Evolutionary conservation across 2,329 filamentous ascomycete species (phyloP).

Genomic region (Talaromyces atroroseus): DNA sequence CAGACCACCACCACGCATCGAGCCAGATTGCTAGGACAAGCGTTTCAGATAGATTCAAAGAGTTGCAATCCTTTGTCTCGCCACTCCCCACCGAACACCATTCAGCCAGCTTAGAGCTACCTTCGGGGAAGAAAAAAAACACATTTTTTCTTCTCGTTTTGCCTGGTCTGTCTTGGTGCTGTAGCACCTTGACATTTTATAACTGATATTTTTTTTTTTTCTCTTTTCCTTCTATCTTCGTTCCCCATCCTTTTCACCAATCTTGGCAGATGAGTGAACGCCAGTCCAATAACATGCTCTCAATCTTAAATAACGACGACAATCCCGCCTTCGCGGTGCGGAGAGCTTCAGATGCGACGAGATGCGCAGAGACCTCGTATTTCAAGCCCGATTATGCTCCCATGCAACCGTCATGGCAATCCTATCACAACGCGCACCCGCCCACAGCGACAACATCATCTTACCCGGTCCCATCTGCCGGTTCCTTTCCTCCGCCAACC

Average conservation of each 20-base stretch:
- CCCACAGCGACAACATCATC: neutral
- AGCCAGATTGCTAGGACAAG: neutral
- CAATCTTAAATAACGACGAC: conserved; percentile 16
- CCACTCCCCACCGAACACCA: neutral
- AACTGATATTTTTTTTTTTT: neutral
- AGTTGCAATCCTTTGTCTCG: neutral
- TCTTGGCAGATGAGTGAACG: conserved; percentile 6
- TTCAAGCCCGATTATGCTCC: conserved; percentile 5
- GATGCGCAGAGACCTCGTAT: conserved; percentile 2
- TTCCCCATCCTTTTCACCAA: neutral
- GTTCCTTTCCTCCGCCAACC: neutral
- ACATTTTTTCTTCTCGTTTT: neutral
- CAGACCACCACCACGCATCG: neutral
- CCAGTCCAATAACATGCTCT: conserved; percentile 11
- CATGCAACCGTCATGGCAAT: conserved; percentile 1
- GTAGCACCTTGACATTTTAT: neutral
- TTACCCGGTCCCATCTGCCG: conserved; percentile 1
- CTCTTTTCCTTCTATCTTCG: neutral
- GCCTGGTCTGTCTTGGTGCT: neutral
- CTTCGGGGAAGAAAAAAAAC: neutral
- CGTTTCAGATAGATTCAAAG: neutral
- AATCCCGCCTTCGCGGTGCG: conserved; percentile 15
- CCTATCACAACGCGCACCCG: neutral
- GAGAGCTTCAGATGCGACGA: conserved; percentile 1
- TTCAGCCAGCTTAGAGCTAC: neutral